Base-by-base conservation (phyloP, 352 stramenopile species). In the Phytopythium ostracodes region DNA sequence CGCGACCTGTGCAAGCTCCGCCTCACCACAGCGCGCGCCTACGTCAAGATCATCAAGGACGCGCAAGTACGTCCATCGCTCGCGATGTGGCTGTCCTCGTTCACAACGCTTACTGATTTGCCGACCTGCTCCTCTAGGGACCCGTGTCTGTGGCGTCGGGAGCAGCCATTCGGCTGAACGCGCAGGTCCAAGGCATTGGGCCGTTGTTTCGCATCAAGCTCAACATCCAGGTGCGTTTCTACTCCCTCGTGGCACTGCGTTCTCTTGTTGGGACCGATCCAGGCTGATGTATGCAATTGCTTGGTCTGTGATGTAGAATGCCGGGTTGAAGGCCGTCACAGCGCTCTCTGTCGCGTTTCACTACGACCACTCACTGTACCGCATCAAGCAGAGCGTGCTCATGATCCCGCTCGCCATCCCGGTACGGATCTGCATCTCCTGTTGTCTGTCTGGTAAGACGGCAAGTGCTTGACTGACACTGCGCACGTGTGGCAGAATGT, bases 1-100 rank as follows among this genome's bases (percentile, higher is more conserved):
- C 77, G 88, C 27, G 88, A 97, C 42, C 68, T 98, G 31, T 96
- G 88, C 71, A 96, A 95, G 49, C 67, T 98, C 14, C 84, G 92
- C 0, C 73, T 97, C 40, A 94, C 77, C 3, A 92, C 89, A 1
- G 89, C 91, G 15, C 77, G 89, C 6, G 81, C 91, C 1, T 97
- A 97, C 52, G 91, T 97, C 33, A 94, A 94, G 64, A 93, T 93
- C 51, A 94, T 96, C 59, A 93, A 92, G 56, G 87, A 95, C 52
- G 89, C 89, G 24, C 85, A 94, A 67, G 82, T 89, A 63, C 0
- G 42, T 3, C 18, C 3, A 9, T 52, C n/a, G 24, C n/a, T n/a
- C n/a, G n/a, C n/a, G n/a, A n/a, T n/a, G n/a, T n/a, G n/a, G n/a
- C n/a, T n/a, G n/a, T n/a, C n/a, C n/a, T n/a, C n/a, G n/a, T n/a